Evolutionary conservation across 306 rosid species (phyloP), one percentile per base, ranked within the genome.

Genomic region (Senna siamea): DNA sequence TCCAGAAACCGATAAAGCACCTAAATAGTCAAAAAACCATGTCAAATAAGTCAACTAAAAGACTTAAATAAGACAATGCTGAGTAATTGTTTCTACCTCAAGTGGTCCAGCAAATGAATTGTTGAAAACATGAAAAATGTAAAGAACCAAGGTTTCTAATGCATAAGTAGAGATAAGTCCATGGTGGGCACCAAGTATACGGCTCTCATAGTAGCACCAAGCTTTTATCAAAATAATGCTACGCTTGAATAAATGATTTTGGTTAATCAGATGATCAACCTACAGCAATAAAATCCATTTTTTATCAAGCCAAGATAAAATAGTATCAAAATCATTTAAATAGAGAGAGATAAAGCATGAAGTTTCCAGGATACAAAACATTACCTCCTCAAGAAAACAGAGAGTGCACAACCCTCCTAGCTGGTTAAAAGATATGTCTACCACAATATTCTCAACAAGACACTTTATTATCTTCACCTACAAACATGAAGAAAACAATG

Each of bases 201-300:
- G 98, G 70, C 99, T 92, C 84, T 95, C 99, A 19, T 95, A 95
- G 83, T 95, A 95, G 81, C 99, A 95, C 99, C 99, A 95, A 35
- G 99, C 99, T 83, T 95, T 95, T 75, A 95, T 95, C 82, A 95
- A 62, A 82, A 95, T 95, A 82, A 95, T 86, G 78, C 99, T 95
- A 23, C 99, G 98, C 91, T 95, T 95, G 89, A 95, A 95, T 76
- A 95, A 84, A 85, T 95, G 97, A 65, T 87, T 79, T 47, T 92
- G 97, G 72, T 86, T 87, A 73, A 95, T 95, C 72, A 92, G 82
- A 83, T 90, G 78, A 82, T 92, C 99, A 61, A 90, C 98, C 99
- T 95, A 78, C 75, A 76, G 50, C 74, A 79, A 73, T 54, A 82
- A 83, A 65, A 71, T 70, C 54, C 34, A 67, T 26, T 63, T 69